Evolutionary conservation across 2,329 filamentous ascomycete genomes (phyloP).

Genomic region (Fusarium mundagurra): DNA sequence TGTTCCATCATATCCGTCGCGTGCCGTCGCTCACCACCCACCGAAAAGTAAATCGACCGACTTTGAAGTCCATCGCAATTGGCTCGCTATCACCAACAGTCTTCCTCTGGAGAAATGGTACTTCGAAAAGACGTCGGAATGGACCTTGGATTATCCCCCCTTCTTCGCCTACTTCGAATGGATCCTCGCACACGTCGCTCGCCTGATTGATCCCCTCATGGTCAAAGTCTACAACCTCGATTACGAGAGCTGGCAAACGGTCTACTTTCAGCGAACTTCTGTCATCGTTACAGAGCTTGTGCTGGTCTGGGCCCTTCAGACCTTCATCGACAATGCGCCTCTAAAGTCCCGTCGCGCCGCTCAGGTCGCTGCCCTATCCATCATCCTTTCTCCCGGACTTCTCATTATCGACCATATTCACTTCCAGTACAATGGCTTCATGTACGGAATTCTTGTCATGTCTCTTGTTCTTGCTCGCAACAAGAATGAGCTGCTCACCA

Average conservation of each 20-base stretch:
- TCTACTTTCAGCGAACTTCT: constrained; percentile 91
- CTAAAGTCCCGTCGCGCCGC: constrained; percentile 75
- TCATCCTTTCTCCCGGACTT: constrained; percentile 90
- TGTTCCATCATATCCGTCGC: neutral
- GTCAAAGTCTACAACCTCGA: constrained; percentile 81
- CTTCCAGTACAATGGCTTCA: constrained; percentile 98
- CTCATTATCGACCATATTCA: constrained; percentile 98
- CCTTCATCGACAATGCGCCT: constrained; percentile 79
- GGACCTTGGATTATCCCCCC: constrained; percentile 98
- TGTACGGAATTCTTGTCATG: constrained; percentile 89
- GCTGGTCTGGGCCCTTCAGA: constrained; percentile 82
- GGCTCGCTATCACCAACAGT: constrained; percentile 94
- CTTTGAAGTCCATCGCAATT: constrained; percentile 98
- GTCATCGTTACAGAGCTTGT: constrained; percentile 88
- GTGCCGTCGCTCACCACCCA: neutral
- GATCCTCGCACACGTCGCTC: constrained; percentile 83
- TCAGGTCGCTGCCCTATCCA: constrained; percentile 87
- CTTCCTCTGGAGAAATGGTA: constrained; percentile 92
- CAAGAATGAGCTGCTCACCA: constrained; percentile 77
- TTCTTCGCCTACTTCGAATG: constrained; percentile 99
- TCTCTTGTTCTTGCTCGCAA: constrained; percentile 86
- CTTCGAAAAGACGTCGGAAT: constrained; percentile 97
- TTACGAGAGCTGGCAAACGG: constrained; percentile 91
- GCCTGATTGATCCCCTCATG: constrained; percentile 82
- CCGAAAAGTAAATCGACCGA: constrained; percentile 89